A percentile compares a stretch with the other conserved stretches of the same genome.
Conservation (phyloP, 352 stramenopile genomes). For the Globisporangium spinosum region DNA sequence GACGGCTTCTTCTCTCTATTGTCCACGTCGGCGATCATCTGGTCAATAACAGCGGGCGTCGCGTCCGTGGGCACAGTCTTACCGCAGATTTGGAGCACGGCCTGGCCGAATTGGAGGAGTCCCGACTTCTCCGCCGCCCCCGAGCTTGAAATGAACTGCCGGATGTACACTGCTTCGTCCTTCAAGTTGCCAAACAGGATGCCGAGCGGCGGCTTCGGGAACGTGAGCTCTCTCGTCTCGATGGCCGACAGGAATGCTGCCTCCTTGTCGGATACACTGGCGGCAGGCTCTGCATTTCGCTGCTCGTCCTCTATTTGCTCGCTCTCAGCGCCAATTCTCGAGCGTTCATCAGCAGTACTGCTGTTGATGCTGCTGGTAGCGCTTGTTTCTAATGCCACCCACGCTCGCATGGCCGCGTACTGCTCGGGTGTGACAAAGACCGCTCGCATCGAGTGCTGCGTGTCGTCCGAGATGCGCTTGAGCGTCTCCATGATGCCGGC, state of each 20-base stretch:
- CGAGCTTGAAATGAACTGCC: conserved; percentile 74
- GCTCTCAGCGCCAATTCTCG: background rate
- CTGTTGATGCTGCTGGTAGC: background rate
- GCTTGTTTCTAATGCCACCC: conserved; percentile 11
- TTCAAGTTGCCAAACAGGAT: conserved; percentile 85
- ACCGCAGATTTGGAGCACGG: conserved; percentile 74
- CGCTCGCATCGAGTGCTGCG: conserved; percentile 41
- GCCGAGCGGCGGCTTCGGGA: conserved; percentile 59
- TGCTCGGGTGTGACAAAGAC: conserved; percentile 58
- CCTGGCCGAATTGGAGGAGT: conserved; percentile 54
- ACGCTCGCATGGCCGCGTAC: conserved; percentile 39
- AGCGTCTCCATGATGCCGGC: conserved; percentile 59
- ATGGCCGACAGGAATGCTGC: conserved; percentile 21
- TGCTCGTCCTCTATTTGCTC: conserved; percentile 20
- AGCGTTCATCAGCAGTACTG: background rate
- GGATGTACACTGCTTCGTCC: conserved; percentile 73
- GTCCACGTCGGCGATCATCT: conserved; percentile 62
- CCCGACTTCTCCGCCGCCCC: conserved; percentile 69
- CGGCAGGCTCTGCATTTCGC: conserved; percentile 7
- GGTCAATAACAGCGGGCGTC: conserved; percentile 51
- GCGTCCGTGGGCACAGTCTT: conserved; percentile 52
- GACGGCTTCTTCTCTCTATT: conserved; percentile 14
- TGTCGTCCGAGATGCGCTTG: conserved; percentile 41
- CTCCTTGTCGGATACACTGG: conserved; percentile 1
- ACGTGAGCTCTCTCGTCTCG: conserved; percentile 50